Evolutionary conservation across 768 basidiomycete genomes (phyloP).

Genomic region (Royoungia palumana): DNA sequence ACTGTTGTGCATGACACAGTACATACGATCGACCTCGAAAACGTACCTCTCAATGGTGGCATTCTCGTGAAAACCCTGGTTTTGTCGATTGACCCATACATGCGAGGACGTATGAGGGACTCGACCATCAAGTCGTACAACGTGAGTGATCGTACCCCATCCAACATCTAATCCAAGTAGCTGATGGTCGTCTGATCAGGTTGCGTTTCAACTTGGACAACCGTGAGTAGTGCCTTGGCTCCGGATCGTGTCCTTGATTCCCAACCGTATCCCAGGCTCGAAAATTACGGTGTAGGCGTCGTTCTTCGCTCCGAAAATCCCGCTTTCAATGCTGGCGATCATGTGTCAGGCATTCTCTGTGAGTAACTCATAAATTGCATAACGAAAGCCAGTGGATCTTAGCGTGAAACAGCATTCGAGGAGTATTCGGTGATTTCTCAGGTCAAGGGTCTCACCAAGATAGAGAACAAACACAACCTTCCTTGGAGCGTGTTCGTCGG

Average conservation of each 20-base stretch:
- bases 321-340: constrained; percentile 39
- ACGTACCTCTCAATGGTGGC: constrained; percentile 41
- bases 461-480: constrained; percentile 24
- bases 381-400: constrained; percentile 14
- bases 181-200: neutral
- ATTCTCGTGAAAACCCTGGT: constrained; percentile 49
- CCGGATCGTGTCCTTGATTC: no score
- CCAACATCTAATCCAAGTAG: neutral
- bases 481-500: constrained; percentile 27
- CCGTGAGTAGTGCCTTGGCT: constrained; percentile 3
- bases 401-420: constrained; percentile 9
- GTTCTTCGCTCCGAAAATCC: constrained; percentile 46
- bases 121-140: constrained; percentile 5
- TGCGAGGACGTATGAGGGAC: constrained; percentile 41
- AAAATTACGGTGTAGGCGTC: constrained; percentile 36
- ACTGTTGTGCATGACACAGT: constrained; percentile 46
- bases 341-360: constrained; percentile 12
- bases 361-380: no score
- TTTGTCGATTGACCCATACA: constrained; percentile 47
- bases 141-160: constrained; percentile 2
- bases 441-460: neutral
- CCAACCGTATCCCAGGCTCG: neutral
- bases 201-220: constrained; percentile 14
- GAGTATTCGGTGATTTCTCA: constrained; percentile 6
- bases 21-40: constrained; percentile 49